A percentile compares a stretch with the other conserved stretches of the same genome.
phyloP scores from a whole-genome alignment of 2,329 filamentous ascomycete genomes.

The Hypoxylon sp. region DNA sequence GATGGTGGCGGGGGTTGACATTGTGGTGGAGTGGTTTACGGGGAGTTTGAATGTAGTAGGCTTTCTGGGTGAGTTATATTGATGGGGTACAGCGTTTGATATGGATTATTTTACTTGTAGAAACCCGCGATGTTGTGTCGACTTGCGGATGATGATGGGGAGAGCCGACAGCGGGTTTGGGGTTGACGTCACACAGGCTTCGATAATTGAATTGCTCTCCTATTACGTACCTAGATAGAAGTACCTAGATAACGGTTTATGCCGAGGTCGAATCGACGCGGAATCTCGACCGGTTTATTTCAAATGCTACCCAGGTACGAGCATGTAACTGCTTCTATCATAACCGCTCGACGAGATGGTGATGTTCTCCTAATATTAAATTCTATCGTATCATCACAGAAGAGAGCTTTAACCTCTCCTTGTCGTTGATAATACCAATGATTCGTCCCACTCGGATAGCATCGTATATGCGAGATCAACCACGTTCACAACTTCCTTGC shows the following conservation, averaged over 20 bases:
- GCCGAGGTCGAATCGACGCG: too few relatives aligned
- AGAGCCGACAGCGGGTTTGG: background rate
- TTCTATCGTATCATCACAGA: background rate
- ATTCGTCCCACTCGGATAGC: background rate
- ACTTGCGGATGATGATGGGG: background rate
- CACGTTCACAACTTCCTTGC: slow-evolving; percentile 55
- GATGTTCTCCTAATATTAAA: too few relatives aligned
- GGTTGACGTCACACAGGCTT: background rate
- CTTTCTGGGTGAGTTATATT: too few relatives aligned
- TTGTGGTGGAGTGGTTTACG: background rate
- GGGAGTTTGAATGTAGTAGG: background rate
- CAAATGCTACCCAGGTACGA: too few relatives aligned
- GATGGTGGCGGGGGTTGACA: slow-evolving; percentile 4
- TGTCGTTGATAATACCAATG: background rate
- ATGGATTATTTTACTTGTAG: background rate
- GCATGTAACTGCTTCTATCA: too few relatives aligned
- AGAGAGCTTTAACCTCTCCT: background rate
- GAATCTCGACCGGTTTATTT: too few relatives aligned
- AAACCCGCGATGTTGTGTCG: background rate
- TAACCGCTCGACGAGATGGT: too few relatives aligned
- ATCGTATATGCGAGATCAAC: background rate
- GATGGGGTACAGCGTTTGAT: too few relatives aligned
- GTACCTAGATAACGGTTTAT: too few relatives aligned
- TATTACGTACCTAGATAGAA: background rate
- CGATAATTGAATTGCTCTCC: background rate